A percentile compares a stretch with the other conserved stretches of the same genome.
Conservation (phyloP, 1,284 basidiomycete genomes). For the Somion occarium region DNA sequence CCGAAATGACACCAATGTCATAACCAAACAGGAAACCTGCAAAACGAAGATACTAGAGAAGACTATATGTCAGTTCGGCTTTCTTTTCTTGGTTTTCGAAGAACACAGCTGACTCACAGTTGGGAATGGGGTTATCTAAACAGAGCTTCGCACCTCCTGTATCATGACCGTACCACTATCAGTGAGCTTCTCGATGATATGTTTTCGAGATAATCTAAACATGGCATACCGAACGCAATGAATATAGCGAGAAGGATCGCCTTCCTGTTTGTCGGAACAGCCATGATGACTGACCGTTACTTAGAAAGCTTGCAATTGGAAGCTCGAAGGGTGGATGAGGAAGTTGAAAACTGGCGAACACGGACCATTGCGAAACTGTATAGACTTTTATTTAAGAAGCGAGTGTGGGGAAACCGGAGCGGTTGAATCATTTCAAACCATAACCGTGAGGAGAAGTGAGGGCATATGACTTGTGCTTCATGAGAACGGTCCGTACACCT, state of each 20-base stretch:
- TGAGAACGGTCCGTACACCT: not conserved
- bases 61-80: not conserved
- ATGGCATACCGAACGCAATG: slow-evolving; percentile 41
- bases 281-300: slow-evolving; percentile 18
- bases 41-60: slow-evolving; percentile 7
- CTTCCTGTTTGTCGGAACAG: slow-evolving; percentile 50
- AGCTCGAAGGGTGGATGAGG: not conserved
- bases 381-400: too few species aligned
- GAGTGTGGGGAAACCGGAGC: not conserved
- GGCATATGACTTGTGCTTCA: not conserved
- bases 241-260: slow-evolving; percentile 60
- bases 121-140: too few species aligned
- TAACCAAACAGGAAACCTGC: slow-evolving; percentile 63
- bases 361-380: too few species aligned
- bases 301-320: not conserved
- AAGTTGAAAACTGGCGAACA: too few species aligned
- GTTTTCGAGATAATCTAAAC: slow-evolving; percentile 1
- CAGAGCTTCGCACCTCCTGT: slow-evolving; percentile 20
- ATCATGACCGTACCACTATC: not conserved
- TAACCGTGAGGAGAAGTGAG: not conserved
- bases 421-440: not conserved
- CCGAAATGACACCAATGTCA: slow-evolving; percentile 68
- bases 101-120: not conserved
- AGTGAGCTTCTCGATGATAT: not conserved
- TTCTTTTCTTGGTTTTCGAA: not conserved